Conservation (phyloP, 2,329 filamentous ascomycete species). For the Aspergillus arachidicola region DNA sequence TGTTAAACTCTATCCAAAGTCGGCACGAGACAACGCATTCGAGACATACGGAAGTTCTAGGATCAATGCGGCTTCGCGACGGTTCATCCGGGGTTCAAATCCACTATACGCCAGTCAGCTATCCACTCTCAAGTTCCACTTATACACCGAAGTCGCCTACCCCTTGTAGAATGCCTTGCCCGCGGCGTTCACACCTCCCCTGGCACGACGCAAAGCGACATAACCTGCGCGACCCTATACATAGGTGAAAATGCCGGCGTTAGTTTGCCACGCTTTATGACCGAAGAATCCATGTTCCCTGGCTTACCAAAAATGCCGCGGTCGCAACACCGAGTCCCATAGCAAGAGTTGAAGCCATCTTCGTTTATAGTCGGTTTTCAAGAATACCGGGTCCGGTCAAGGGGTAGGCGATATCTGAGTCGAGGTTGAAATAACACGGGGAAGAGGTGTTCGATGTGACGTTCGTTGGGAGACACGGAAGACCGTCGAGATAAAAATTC, state of each 20-base stretch:
- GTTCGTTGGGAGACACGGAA: slow-evolving; percentile 18
- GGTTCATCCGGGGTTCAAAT: slow-evolving; percentile 95
- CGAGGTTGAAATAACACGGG: background rate
- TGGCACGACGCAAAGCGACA: slow-evolving; percentile 81
- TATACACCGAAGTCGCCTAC: slow-evolving; percentile 20
- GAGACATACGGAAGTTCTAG: slow-evolving; percentile 77
- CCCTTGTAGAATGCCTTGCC: slow-evolving; percentile 97
- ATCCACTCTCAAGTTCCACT: background rate
- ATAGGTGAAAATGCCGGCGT: slow-evolving; percentile 5
- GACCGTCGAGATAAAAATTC: slow-evolving; percentile 41
- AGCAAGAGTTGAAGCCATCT: slow-evolving; percentile 48
- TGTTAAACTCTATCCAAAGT: slow-evolving; percentile 12
- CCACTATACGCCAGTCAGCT: slow-evolving; percentile 51
- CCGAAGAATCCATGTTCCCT: background rate
- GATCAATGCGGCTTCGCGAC: slow-evolving; percentile 86
- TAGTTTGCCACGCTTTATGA: background rate
- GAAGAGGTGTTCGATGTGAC: slow-evolving; percentile 16
- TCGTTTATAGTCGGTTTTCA: slow-evolving; percentile 5
- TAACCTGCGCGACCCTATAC: slow-evolving; percentile 84
- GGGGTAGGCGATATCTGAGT: background rate
- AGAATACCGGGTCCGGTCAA: no score
- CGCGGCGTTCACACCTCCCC: slow-evolving; percentile 68
- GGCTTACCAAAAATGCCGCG: slow-evolving; percentile 77
- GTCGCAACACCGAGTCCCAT: slow-evolving; percentile 51
- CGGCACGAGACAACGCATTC: background rate